These are phyloP conservation scores for Candida tetrigidarum DNA, from an alignment of 1,139 yeast species.

Conservation along the genomic window DNA sequence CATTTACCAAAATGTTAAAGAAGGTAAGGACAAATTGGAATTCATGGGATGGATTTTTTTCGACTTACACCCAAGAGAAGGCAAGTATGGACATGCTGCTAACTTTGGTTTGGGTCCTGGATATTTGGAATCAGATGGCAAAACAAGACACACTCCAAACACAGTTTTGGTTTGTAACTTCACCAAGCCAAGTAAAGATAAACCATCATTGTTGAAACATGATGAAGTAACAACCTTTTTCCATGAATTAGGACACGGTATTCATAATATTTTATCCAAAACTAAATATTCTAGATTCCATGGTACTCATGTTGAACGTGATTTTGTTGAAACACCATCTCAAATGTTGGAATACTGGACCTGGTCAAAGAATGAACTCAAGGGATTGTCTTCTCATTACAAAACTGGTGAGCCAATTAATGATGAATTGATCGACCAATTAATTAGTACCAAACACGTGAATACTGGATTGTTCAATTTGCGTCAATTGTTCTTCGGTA, in stretches of 20 bases:
- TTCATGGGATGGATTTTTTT: constrained; percentile 81
- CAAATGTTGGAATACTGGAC: constrained; percentile 92
- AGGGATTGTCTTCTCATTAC: constrained; percentile 67
- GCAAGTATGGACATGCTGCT: constrained; percentile 89
- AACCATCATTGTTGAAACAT: constrained; percentile 79
- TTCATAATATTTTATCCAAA: constrained; percentile 73
- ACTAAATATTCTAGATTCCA: constrained; percentile 70
- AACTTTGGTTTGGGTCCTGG: constrained; percentile 76
- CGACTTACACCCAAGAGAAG: constrained; percentile 84
- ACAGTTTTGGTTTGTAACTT: constrained; percentile 87
- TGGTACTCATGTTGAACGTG: constrained; percentile 79
- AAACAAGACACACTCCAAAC: constrained; percentile 62
- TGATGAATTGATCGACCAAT: constrained; percentile 60
- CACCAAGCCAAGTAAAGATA: constrained; percentile 70
- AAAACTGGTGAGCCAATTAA: constrained; percentile 60
- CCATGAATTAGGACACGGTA: constrained; percentile 92
- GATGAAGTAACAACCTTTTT: constrained; percentile 81
- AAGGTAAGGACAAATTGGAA: constrained; percentile 47
- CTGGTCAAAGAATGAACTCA: constrained; percentile 70
- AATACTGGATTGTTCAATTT: constrained; percentile 72
- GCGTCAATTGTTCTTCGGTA: constrained; percentile 77
- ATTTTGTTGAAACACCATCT: constrained; percentile 89
- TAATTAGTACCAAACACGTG: constrained; percentile 72
- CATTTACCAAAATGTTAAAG: constrained; percentile 62
- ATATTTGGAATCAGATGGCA: constrained; percentile 50